phyloP scores from a whole-genome alignment of 148 eudicot genomes.

The Polygonum maritimum region DNA sequence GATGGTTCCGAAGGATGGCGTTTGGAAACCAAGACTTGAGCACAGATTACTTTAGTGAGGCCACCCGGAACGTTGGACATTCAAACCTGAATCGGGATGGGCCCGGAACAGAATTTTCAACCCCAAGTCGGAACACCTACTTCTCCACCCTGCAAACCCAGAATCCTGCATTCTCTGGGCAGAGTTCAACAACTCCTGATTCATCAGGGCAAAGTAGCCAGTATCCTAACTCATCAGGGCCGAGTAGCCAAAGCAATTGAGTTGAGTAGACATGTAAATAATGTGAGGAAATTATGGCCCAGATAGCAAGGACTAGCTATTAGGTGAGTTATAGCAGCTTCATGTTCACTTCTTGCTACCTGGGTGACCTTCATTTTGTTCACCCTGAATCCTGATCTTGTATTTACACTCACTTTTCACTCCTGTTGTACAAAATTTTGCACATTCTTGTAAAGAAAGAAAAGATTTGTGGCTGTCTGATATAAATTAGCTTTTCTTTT shows the following conservation, averaged over 20 bases:
- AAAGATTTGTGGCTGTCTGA: not conserved
- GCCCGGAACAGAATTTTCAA: slow-evolving; percentile 11
- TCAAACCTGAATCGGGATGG: slow-evolving; percentile 14
- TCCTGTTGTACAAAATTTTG: not conserved
- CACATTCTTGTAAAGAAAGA: not conserved
- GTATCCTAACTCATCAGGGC: slow-evolving; percentile 1
- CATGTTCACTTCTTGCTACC: not conserved
- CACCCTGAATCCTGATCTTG: slow-evolving; percentile 2
- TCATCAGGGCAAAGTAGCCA: slow-evolving; percentile 2
- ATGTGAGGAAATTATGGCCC: not conserved
- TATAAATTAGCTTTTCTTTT: not conserved
- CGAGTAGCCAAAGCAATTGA: not conserved
- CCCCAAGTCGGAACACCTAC: slow-evolving; percentile 11
- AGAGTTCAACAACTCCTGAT: slow-evolving; percentile 10
- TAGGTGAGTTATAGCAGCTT: not conserved
- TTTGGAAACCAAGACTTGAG: slow-evolving; percentile 55
- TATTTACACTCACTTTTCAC: not conserved
- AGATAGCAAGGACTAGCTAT: not conserved
- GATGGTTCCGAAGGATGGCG: slow-evolving; percentile 66
- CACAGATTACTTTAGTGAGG: slow-evolving; percentile 44
- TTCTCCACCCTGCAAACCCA: slow-evolving; percentile 14
- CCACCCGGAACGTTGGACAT: slow-evolving; percentile 17
- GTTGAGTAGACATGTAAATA: not conserved
- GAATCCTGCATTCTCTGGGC: slow-evolving; percentile 14
- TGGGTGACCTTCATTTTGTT: not conserved